Evolutionary conservation across 768 basidiomycete genomes (phyloP).

Genomic region (Macrocybe gigantea): DNA sequence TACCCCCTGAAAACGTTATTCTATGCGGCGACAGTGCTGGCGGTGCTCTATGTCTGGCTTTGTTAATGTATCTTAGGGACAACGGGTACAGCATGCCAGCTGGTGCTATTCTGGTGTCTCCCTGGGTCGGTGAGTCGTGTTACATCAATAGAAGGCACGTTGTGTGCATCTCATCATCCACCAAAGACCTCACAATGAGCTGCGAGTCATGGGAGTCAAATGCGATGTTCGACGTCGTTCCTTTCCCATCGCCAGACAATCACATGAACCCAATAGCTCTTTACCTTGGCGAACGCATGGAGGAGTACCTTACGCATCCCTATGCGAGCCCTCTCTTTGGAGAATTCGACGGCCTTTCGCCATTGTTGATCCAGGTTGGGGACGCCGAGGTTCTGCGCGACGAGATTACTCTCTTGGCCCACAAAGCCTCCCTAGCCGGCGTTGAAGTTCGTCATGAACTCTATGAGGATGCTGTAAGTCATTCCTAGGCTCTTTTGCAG

Average conservation of each 20-base stretch:
- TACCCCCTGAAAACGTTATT: slow-evolving; percentile 88
- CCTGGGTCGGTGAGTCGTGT: slow-evolving; percentile 84
- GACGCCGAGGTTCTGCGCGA: slow-evolving; percentile 95
- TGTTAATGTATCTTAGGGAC: slow-evolving; percentile 94
- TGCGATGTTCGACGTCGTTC: slow-evolving; percentile 78
- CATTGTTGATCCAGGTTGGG: slow-evolving; percentile 86
- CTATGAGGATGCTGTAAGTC: slow-evolving; percentile 83
- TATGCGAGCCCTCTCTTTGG: slow-evolving; percentile 96
- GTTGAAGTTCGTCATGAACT: slow-evolving; percentile 84
- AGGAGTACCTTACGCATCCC: slow-evolving; percentile 88
- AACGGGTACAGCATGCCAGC: slow-evolving; percentile 80
- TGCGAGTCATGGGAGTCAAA: slow-evolving; percentile 99
- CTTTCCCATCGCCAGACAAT: slow-evolving; percentile 64
- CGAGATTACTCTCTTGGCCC: slow-evolving; percentile 85
- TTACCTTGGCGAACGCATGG: slow-evolving; percentile 79
- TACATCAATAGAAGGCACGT: background rate
- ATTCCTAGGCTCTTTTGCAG: background rate
- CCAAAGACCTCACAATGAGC: slow-evolving; percentile 86
- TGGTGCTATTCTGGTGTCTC: slow-evolving; percentile 85
- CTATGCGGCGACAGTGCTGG: slow-evolving; percentile 92
- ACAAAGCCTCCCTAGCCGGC: slow-evolving; percentile 86
- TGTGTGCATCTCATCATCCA: slow-evolving; percentile 2
- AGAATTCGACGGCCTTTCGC: slow-evolving; percentile 79
- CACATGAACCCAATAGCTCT: slow-evolving; percentile 93
- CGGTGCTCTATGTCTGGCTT: slow-evolving; percentile 78